Evolutionary conservation across 352 stramenopile genomes (phyloP), one percentile per base, ranked within the genome.

Genomic region (Phytophthora macrochlamydospora): DNA sequence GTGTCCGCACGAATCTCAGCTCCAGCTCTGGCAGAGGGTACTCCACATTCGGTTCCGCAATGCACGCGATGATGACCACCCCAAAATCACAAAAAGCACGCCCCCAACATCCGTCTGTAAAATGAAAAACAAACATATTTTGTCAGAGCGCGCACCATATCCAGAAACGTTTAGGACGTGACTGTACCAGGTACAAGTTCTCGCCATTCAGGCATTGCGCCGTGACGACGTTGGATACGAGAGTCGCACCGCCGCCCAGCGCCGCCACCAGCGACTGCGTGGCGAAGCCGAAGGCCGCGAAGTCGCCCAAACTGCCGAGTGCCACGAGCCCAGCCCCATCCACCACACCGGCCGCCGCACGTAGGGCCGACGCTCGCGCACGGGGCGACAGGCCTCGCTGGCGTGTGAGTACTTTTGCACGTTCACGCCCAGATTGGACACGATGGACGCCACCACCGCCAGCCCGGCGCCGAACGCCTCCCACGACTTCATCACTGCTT

Each of bases 401-500:
- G 75, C 77, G 67, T 97, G 90, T 45, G 85, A 95, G 65, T 90
- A 94, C 73, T 97, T 97, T 63, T 97, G 88, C 32, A 96, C 83
- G 62, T 97, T 97, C 33, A 97, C 87, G 59, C 91, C 91, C 30
- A 97, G 65, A 55, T 97, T 97, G 32, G 87, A 95, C 43, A 97
- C 59, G 37, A 97, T 66, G 49, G 89, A 96, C 11, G 86, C 83
- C 35, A 85, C 78, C 24, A 97, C 85, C 13, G 85, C 85, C 58
- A 97, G 70, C 46, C 68, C 72, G 31, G 89, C 91, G 54, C 91
- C 91, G 43, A 96, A 90, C n/a, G 84, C 79, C 74, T 95, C 87
- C 71, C 76, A 88, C 44, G 87, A 73, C 66, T 80, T 76, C 82
- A 93, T 90, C 18, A 24, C 18, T 24, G 18, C 18, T 13, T 6